A percentile compares a stretch with the other conserved stretches of the same genome.
phyloP scores from a whole-genome alignment of 257 asterid genomes.

The Gardenia jasminoides region DNA sequence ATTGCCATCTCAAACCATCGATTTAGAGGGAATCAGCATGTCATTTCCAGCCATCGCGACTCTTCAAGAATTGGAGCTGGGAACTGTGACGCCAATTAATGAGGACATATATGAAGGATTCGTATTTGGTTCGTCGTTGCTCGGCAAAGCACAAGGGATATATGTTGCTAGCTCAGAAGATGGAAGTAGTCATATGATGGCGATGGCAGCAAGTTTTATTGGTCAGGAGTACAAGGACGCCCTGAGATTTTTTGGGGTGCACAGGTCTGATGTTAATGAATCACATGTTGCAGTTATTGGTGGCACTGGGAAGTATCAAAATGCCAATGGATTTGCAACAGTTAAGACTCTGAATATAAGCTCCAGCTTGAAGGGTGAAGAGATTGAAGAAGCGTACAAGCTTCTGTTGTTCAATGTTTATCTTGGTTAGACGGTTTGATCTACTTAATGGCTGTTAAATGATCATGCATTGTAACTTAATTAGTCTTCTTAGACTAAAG shows the following conservation, averaged over 20 bases:
- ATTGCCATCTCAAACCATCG: slow-evolving; percentile 21
- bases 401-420: slow-evolving; percentile 24
- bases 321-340: slow-evolving; percentile 70
- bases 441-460: neutral
- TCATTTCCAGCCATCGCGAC: slow-evolving; percentile 32
- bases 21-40: slow-evolving; percentile 24
- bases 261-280: slow-evolving; percentile 46
- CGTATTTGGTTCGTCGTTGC: slow-evolving; percentile 42
- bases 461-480: neutral
- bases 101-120: slow-evolving; percentile 61
- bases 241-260: slow-evolving; percentile 65
- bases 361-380: slow-evolving; percentile 1
- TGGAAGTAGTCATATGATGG: slow-evolving; percentile 71
- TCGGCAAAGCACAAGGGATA: slow-evolving; percentile 73
- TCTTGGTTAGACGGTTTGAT: slow-evolving; percentile 14
- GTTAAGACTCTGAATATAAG: slow-evolving; percentile 25
- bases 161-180: slow-evolving; percentile 73
- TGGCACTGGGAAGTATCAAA: slow-evolving; percentile 61
- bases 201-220: slow-evolving; percentile 60
- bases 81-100: slow-evolving; percentile 55
- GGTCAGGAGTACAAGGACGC: slow-evolving; percentile 54
- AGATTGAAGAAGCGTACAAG: slow-evolving; percentile 15
- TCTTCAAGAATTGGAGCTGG: slow-evolving; percentile 42
- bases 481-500: neutral
- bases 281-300: slow-evolving; percentile 78